Evolutionary conservation across 768 basidiomycete genomes (phyloP).

Genomic region (Tulasnella calospora): DNA sequence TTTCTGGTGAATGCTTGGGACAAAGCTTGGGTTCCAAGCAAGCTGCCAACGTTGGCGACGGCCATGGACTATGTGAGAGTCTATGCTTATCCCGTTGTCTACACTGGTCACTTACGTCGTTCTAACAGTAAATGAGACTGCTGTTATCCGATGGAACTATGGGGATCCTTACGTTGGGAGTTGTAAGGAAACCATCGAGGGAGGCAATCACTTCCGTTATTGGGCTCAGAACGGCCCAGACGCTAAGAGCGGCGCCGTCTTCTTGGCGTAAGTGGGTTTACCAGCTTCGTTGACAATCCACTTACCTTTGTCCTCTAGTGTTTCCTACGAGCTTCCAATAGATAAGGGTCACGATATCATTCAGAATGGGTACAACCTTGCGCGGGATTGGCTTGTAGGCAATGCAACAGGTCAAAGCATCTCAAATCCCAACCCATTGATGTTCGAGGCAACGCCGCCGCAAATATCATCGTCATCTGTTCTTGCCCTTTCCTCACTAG

Average conservation of each 20-base stretch:
- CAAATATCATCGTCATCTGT: background rate
- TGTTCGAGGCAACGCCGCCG: background rate
- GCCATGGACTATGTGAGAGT: conserved; percentile 59
- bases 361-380: conserved; percentile 51
- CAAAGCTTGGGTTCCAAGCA: conserved; percentile 66
- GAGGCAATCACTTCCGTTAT: conserved; percentile 85
- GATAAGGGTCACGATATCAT: conserved; percentile 62
- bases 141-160: conserved; percentile 72
- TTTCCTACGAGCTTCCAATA: conserved; percentile 67
- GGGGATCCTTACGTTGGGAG: conserved; percentile 72
- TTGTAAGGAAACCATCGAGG: conserved; percentile 78
- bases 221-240: conserved; percentile 71
- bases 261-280: conserved; percentile 50
- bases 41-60: conserved; percentile 75
- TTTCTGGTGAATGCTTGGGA: conserved; percentile 76
- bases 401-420: conserved; percentile 59
- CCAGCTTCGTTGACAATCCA: conserved; percentile 60
- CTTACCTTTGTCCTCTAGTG: conserved; percentile 34
- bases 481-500: background rate
- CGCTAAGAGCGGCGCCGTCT: conserved; percentile 66
- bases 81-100: background rate
- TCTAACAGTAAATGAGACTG: conserved; percentile 65
- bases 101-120: background rate
- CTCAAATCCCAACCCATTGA: conserved; percentile 15
- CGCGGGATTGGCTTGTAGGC: conserved; percentile 74